phyloP scores from a whole-genome alignment of 805 yeast species.

The Lipomyces oligophaga region DNA sequence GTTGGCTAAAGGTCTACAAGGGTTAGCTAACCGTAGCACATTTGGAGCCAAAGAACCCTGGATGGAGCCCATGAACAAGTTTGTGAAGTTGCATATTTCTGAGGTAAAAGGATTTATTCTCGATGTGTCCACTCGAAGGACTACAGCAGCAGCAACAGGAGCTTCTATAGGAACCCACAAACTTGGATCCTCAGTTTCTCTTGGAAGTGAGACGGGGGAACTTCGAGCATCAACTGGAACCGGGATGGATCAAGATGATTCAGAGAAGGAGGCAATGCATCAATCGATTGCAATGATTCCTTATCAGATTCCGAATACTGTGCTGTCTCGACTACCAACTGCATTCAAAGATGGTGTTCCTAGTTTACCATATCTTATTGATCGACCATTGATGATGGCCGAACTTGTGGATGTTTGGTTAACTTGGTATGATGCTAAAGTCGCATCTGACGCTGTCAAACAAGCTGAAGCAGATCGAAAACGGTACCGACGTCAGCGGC shows the following conservation, averaged over 20 bases:
- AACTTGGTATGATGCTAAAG: conserved; percentile 20
- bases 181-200: conserved; percentile 30
- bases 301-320: conserved; percentile 18
- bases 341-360: conserved; percentile 23
- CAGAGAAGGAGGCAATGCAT: conserved; percentile 11
- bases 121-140: conserved; percentile 48
- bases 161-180: not conserved
- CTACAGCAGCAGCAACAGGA: too few species aligned
- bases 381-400: conserved; percentile 35
- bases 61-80: conserved; percentile 63
- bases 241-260: conserved; percentile 13
- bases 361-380: conserved; percentile 38
- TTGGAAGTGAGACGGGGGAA: conserved; percentile 32
- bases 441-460: conserved; percentile 5
- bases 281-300: conserved; percentile 15
- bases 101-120: conserved; percentile 69
- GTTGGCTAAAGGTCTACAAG: conserved; percentile 73
- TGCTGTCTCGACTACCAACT: conserved; percentile 20
- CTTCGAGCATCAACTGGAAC: conserved; percentile 20
- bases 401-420: conserved; percentile 35
- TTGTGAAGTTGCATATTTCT: conserved; percentile 53
- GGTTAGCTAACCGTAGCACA: conserved; percentile 68
- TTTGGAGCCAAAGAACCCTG: conserved; percentile 86
- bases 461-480: conserved; percentile 9
- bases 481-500: not conserved